Percentiles rank a stretch among this genome's conserved stretches.
phyloP scores from a whole-genome alignment of 306 rosid species.

The Dryas octopetala region DNA sequence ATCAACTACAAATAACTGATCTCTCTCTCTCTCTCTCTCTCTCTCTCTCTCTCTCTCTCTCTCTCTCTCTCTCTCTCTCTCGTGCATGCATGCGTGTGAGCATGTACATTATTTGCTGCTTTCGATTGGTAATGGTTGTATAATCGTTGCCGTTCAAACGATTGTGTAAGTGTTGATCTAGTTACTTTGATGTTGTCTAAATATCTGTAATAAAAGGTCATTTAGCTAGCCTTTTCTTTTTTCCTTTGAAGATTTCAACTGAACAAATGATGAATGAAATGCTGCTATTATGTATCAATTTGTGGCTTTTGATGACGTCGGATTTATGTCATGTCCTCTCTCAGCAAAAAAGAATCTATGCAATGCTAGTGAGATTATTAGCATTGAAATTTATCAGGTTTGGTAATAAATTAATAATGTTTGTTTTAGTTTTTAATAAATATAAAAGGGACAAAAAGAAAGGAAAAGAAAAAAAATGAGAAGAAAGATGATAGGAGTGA shows the following conservation, averaged over 20 bases:
- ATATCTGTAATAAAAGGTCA: slow-evolving; percentile 3
- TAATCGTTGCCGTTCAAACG: background rate
- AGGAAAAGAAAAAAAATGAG: too few species aligned
- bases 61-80: background rate
- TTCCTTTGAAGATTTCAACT: background rate
- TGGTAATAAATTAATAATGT: too few species aligned
- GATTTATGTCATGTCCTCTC: background rate
- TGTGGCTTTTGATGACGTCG: background rate
- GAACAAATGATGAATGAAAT: background rate
- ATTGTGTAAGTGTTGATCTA: background rate
- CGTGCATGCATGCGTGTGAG: background rate
- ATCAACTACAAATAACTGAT: background rate
- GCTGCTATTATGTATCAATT: background rate
- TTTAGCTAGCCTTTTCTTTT: background rate
- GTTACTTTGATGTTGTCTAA: background rate
- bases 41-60: background rate
- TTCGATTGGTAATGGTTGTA: background rate
- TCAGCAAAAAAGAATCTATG: too few species aligned
- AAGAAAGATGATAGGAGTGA: too few species aligned
- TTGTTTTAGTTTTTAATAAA: too few species aligned
- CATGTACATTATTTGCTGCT: background rate
- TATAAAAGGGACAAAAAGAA: too few species aligned
- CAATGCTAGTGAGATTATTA: too few species aligned
- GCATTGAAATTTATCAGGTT: too few species aligned
- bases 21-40: background rate